These are phyloP conservation scores for Coniosporium apollinis DNA, from an alignment of 495 filamentous ascomycete species.

Conservation along the genomic window DNA sequence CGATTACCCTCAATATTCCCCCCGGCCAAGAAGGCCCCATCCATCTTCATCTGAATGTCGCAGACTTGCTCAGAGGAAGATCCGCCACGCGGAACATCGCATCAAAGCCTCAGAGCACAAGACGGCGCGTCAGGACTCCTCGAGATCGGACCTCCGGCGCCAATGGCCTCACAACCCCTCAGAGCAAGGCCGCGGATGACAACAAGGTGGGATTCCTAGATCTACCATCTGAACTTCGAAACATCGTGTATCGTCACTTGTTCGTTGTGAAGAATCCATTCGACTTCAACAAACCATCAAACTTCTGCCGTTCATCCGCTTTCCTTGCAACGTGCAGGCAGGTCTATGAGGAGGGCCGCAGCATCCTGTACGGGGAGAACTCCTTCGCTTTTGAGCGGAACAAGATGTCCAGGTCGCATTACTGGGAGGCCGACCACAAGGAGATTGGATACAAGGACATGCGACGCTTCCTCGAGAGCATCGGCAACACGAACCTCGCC, in stretches of 20 bases:
- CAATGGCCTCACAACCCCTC: too few relatives aligned
- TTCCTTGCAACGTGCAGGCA: slow-evolving; percentile 22
- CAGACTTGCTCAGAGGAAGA: background rate
- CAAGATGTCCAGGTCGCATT: slow-evolving; percentile 4
- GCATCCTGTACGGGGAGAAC: slow-evolving; percentile 23
- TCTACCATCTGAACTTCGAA: slow-evolving; percentile 24
- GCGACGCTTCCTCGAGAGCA: slow-evolving; percentile 15
- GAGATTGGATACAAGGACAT: slow-evolving; percentile 21
- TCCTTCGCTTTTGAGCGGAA: slow-evolving; percentile 19
- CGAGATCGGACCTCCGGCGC: too few relatives aligned
- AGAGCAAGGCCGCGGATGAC: background rate
- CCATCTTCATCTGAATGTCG: slow-evolving; percentile 9
- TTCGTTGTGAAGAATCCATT: slow-evolving; percentile 12
- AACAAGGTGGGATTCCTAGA: slow-evolving; percentile 18
- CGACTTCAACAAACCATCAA: slow-evolving; percentile 9
- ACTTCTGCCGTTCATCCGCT: slow-evolving; percentile 17
- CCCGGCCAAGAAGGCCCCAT: slow-evolving; percentile 18
- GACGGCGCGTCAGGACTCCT: too few relatives aligned
- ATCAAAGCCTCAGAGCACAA: too few relatives aligned
- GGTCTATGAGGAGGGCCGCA: slow-evolving; percentile 19
- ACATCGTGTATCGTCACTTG: slow-evolving; percentile 20
- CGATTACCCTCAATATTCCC: slow-evolving; percentile 18
- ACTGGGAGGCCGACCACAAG: slow-evolving; percentile 9
- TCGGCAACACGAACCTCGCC: slow-evolving; percentile 15
- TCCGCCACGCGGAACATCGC: background rate